Conservation (phyloP, 148 eudicot species). For the Beta vulgaris region DNA sequence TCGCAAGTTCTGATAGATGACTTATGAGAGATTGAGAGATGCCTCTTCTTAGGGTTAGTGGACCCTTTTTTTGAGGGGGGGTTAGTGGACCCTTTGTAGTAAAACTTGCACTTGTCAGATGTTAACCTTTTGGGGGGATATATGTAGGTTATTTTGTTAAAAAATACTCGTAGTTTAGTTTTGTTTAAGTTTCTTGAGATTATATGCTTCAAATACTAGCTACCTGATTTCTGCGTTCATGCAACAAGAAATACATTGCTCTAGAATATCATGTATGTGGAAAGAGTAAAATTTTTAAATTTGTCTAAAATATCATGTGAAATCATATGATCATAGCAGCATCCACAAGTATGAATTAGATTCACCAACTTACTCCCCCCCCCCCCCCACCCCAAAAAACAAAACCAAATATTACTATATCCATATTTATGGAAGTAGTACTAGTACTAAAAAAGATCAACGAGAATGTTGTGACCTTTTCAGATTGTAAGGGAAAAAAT, state of each 20-base stretch:
- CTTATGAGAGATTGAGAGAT: conserved; percentile 13
- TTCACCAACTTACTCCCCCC: not conserved
- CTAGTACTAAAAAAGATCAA: no score
- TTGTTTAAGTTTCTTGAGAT: not conserved
- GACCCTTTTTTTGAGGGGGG: conserved; percentile 9
- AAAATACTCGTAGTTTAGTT: conserved; percentile 11
- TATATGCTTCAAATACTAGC: conserved; percentile 6
- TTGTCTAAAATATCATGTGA: not conserved
- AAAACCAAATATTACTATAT: no score
- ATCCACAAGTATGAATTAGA: not conserved
- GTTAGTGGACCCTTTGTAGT: conserved; percentile 9
- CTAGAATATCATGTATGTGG: conserved; percentile 11
- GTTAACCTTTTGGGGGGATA: not conserved
- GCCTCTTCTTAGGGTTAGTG: not conserved
- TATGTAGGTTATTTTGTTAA: conserved; percentile 2
- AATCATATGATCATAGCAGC: conserved; percentile 18
- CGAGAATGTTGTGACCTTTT: no score
- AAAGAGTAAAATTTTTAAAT: conserved; percentile 1
- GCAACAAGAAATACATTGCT: not conserved
- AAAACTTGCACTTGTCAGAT: conserved; percentile 13
- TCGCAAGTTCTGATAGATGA: conserved; percentile 17
- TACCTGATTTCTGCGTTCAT: conserved; percentile 13
- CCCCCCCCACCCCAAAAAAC: no score
- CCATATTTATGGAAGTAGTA: no score
- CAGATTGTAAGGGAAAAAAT: no score